A percentile compares a stretch with the other conserved stretches of the same genome.
phyloP scores from a whole-genome alignment of 176 grass and related monocot species.

The Puya raimondii region DNA sequence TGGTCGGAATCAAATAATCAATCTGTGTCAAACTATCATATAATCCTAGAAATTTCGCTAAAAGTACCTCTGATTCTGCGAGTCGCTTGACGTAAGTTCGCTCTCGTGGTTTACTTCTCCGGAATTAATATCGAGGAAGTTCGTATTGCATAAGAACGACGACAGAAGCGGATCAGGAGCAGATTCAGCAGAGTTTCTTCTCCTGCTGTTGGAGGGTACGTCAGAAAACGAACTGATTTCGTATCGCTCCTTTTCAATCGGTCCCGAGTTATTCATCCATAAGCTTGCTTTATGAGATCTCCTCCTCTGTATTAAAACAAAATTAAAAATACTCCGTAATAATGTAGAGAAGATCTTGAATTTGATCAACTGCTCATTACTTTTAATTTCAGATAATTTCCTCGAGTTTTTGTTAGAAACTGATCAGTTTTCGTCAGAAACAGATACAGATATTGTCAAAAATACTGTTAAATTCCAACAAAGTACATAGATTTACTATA shows the following conservation, averaged over 20 bases:
- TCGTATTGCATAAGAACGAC: conserved; percentile 43
- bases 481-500: background rate
- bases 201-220: conserved; percentile 18
- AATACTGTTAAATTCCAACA: background rate
- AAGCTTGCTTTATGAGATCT: conserved; percentile 47
- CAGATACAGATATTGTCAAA: background rate
- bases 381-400: too few relatives aligned
- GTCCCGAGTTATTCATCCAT: conserved; percentile 18
- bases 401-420: too few relatives aligned
- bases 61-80: conserved; percentile 36
- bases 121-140: background rate
- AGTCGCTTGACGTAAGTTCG: background rate
- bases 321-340: background rate
- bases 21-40: background rate
- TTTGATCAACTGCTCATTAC: too few relatives aligned
- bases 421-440: too few relatives aligned
- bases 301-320: conserved; percentile 44
- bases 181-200: conserved; percentile 22
- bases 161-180: conserved; percentile 64
- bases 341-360: too few relatives aligned
- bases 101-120: background rate
- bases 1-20: background rate
- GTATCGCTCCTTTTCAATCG: conserved; percentile 23
- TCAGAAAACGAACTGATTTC: conserved; percentile 31
- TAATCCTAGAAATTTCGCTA: background rate